Evolutionary conservation across 169 alveolate species (phyloP).

Genomic region (Plasmodium adleri): DNA sequence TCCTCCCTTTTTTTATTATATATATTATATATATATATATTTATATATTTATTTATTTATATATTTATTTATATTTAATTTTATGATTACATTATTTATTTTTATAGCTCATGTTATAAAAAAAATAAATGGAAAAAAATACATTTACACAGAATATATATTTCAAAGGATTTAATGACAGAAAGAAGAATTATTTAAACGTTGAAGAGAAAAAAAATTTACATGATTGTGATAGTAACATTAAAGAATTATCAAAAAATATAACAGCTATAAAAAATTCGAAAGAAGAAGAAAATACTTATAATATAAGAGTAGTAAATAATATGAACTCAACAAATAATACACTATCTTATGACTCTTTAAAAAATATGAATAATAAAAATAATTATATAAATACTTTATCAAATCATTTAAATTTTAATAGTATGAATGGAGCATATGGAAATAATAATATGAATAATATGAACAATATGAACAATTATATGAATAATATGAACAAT

Average conservation of each 20-base stretch:
- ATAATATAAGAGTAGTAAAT: conserved; percentile 19
- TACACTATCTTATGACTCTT: conserved; percentile 2
- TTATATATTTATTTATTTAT: neutral
- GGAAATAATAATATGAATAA: no score
- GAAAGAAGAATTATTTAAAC: conserved; percentile 36
- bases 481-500: no score
- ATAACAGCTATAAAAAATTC: conserved; percentile 30
- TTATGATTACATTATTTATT: neutral
- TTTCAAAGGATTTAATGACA: conserved; percentile 62
- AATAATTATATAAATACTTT: conserved; percentile 12
- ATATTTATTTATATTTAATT: neutral
- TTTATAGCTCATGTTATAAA: no score
- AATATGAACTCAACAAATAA: conserved; percentile 11
- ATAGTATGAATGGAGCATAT: neutral
- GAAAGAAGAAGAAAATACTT: conserved; percentile 11
- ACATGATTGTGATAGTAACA: neutral
- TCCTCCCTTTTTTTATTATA: neutral
- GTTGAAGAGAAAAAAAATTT: conserved; percentile 12
- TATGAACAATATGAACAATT: no score
- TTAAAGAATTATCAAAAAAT: neutral
- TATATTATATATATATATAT: neutral
- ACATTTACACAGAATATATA: conserved; percentile 32
- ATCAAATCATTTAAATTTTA: conserved; percentile 25
- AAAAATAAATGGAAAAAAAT: conserved; percentile 54
- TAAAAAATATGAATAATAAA: conserved; percentile 20